These are phyloP conservation scores for Chimonanthus praecox DNA, from an alignment of 164 flowering plant species.

Conservation along the genomic window DNA sequence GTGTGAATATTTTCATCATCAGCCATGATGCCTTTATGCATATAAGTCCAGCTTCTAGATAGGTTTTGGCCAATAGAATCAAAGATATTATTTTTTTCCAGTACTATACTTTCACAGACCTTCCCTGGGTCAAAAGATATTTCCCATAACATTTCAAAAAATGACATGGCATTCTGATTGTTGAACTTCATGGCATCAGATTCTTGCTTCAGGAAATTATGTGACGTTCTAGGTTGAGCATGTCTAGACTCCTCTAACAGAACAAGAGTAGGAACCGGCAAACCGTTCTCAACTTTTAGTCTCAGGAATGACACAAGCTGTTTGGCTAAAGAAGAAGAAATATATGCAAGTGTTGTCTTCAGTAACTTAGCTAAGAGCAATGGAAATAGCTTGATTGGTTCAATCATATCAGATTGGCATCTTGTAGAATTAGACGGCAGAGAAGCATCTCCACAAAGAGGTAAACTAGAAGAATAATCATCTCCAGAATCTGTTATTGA, in stretches of 20 bases:
- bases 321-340: slow-evolving; percentile 44
- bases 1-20: slow-evolving; percentile 29
- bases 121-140: slow-evolving; percentile 39
- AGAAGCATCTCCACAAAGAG: slow-evolving; percentile 17
- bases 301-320: slow-evolving; percentile 44
- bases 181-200: slow-evolving; percentile 19
- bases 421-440: slow-evolving; percentile 14
- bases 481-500: slow-evolving; percentile 22
- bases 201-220: slow-evolving; percentile 15
- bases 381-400: slow-evolving; percentile 22
- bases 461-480: slow-evolving; percentile 9
- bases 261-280: slow-evolving; percentile 25
- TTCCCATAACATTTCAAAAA: slow-evolving; percentile 45
- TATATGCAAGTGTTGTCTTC: slow-evolving; percentile 27
- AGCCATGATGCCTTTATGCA: slow-evolving; percentile 23
- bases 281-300: slow-evolving; percentile 39
- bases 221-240: slow-evolving; percentile 18
- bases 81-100: slow-evolving; percentile 31
- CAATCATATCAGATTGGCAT: slow-evolving; percentile 21
- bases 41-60: slow-evolving; percentile 49
- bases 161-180: slow-evolving; percentile 20
- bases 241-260: slow-evolving; percentile 39
- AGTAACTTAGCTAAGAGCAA: slow-evolving; percentile 33
- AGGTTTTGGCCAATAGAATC: slow-evolving; percentile 28
- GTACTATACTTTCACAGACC: slow-evolving; percentile 36